Base-by-base conservation (phyloP, 495 filamentous ascomycete genomes). In the Penicillium roqueforti region DNA sequence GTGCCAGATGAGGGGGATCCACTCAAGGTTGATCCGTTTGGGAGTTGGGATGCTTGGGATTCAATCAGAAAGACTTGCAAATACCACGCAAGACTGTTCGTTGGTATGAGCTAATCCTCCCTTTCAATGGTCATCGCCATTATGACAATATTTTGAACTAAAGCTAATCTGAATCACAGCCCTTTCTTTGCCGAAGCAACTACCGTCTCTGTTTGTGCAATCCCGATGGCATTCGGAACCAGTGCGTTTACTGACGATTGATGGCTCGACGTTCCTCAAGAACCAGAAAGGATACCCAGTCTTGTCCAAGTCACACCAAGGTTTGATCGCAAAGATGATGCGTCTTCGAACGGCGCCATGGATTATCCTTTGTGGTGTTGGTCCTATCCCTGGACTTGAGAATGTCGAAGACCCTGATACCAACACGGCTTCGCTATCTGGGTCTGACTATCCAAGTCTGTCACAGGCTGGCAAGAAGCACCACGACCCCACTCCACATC, bases 191-290 rank as follows among this genome's bases (percentile, higher is more conserved):
- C 91, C 92, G 23, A 83, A 82, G n/a, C 79, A 86, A 31, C 76
- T 96, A 18, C 95, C 95, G 6, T 74, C 85, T 20, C 74, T 81
- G 34, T 72, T 79, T 20, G 76, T 96, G 7, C 89, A 93, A 59
- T 85, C 83, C 13, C 80, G 93, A n/a, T 99, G 93, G 93, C 92
- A 90, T 70, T 86, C 89, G 1, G 93, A 99, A 58, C 92, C 93
- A 19, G 75, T 97, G 3, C 88, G 91, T 49, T 78, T 95, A 48
- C 75, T 99, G 1, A 82, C 83, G 1, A 76, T 96, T 26, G 75
- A 82, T 20, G 73, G 76, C 6, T 77, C 77, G 0, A 78, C 80
- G 0, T 99, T 97, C 59, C 76, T 88, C 40, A 78, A 77, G 34
- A 97, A 97, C 67, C 79, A 81, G 39, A 84, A 85, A 53, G 88